phyloP scores from a whole-genome alignment of 306 rosid genomes.

The Sindora glabra region DNA sequence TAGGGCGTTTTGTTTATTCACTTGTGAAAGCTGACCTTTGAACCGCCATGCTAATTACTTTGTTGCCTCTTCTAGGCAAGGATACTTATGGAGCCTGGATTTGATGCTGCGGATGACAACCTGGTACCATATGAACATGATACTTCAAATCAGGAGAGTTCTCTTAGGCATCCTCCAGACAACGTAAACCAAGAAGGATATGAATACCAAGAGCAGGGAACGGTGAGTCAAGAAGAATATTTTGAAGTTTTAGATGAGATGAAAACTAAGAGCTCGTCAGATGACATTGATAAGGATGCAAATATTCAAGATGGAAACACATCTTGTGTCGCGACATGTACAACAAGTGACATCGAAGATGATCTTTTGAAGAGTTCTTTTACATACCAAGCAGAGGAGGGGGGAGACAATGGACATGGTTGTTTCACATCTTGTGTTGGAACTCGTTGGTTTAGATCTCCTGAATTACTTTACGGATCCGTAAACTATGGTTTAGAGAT shows the following conservation, averaged over 20 bases:
- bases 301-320: slow-evolving; percentile 49
- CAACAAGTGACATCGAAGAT: slow-evolving; percentile 62
- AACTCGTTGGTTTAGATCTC: slow-evolving; percentile 79
- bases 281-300: slow-evolving; percentile 54
- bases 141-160: slow-evolving; percentile 19
- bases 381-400: slow-evolving; percentile 55
- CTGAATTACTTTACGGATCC: slow-evolving; percentile 80
- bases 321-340: slow-evolving; percentile 88
- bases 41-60: neutral
- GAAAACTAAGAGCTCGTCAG: slow-evolving; percentile 37
- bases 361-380: slow-evolving; percentile 55
- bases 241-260: slow-evolving; percentile 64
- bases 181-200: slow-evolving; percentile 19
- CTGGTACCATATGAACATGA: slow-evolving; percentile 24
- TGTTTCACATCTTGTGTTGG: slow-evolving; percentile 81
- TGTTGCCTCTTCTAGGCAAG: slow-evolving; percentile 56
- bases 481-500: slow-evolving; percentile 66
- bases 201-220: slow-evolving; percentile 32
- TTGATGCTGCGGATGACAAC: slow-evolving; percentile 35
- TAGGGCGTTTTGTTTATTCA: neutral
- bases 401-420: slow-evolving; percentile 37
- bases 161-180: slow-evolving; percentile 25
- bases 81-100: slow-evolving; percentile 54
- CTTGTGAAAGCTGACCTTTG: neutral
- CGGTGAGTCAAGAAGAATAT: slow-evolving; percentile 56